phyloP scores from a whole-genome alignment of 805 yeast species.

The Kluyveromyces wickerhamii region DNA sequence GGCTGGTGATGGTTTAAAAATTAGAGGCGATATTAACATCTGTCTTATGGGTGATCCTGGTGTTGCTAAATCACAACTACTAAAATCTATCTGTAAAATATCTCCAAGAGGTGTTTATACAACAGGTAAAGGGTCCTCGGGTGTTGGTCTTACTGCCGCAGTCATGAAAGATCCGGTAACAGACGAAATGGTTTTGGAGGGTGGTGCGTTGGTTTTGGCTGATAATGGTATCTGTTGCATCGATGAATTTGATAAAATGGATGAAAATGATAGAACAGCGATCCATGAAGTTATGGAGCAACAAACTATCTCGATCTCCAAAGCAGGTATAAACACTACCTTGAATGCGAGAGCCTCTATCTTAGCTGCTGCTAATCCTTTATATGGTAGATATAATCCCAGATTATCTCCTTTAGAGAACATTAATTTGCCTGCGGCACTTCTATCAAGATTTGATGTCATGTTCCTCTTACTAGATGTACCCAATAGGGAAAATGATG shows the following conservation, averaged over 20 bases:
- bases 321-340: constrained; percentile 96
- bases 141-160: constrained; percentile 98
- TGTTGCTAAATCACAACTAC: constrained; percentile 94
- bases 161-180: constrained; percentile 99
- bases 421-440: constrained; percentile 93
- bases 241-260: constrained; percentile 99
- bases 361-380: constrained; percentile 97
- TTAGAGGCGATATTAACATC: constrained; percentile 93
- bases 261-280: constrained; percentile 92
- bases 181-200: constrained; percentile 96
- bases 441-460: constrained; percentile 89
- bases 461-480: constrained; percentile 79
- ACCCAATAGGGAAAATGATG: constrained; percentile 74
- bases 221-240: constrained; percentile 98
- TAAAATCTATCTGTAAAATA: constrained; percentile 82
- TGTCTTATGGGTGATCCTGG: constrained; percentile 99
- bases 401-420: constrained; percentile 86
- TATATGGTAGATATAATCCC: constrained; percentile 91
- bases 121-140: constrained; percentile 97
- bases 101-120: constrained; percentile 97
- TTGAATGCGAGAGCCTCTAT: constrained; percentile 93
- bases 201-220: constrained; percentile 94
- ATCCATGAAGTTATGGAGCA: constrained; percentile 97
- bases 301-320: constrained; percentile 93
- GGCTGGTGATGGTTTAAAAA: constrained; percentile 93